Evolutionary conservation across 2,329 filamentous ascomycete genomes (phyloP).

Genomic region (Didymella keratinophila): DNA sequence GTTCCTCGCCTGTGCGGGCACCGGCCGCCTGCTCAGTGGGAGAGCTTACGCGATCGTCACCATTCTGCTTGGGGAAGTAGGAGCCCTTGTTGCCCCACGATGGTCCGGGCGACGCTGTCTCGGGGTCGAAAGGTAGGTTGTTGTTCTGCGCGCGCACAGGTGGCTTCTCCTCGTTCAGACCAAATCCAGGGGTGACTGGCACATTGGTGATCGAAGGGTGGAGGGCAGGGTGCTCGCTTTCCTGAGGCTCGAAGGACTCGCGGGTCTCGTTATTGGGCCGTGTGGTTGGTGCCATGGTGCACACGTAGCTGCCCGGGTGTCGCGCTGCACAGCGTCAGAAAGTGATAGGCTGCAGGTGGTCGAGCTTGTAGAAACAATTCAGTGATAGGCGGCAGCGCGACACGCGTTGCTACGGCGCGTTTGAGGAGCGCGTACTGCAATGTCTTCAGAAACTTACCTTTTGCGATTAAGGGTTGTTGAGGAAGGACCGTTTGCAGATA

Average conservation of each 20-base stretch:
- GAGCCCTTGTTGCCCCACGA: slow-evolving; percentile 42
- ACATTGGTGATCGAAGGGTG: slow-evolving; percentile 49
- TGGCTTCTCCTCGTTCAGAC: slow-evolving; percentile 51
- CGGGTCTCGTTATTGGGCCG: slow-evolving; percentile 23
- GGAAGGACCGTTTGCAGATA: slow-evolving; percentile 18
- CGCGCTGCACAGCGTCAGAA: slow-evolving; percentile 36
- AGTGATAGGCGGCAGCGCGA: slow-evolving; percentile 17
- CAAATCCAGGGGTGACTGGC: slow-evolving; percentile 55
- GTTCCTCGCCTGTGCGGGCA: slow-evolving; percentile 57
- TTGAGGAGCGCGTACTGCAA: slow-evolving; percentile 1
- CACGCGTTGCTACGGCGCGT: slow-evolving; percentile 6
- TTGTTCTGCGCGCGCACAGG: slow-evolving; percentile 26
- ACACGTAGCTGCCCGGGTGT: slow-evolving; percentile 21
- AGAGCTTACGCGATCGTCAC: slow-evolving; percentile 35
- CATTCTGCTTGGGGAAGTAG: slow-evolving; percentile 43
- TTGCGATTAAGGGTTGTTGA: slow-evolving; percentile 10
- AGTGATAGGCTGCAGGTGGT: slow-evolving; percentile 18
- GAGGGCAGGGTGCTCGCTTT: slow-evolving; percentile 51
- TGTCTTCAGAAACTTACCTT: slow-evolving; percentile 17
- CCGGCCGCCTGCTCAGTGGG: slow-evolving; percentile 55
- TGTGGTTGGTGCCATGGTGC: slow-evolving; percentile 39
- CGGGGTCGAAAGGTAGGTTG: slow-evolving; percentile 41
- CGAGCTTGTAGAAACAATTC: slow-evolving; percentile 13
- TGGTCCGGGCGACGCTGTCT: slow-evolving; percentile 43
- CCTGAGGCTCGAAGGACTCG: slow-evolving; percentile 36